phyloP scores from a whole-genome alignment of 1,284 basidiomycete species.

The Ganoderma sinense region DNA sequence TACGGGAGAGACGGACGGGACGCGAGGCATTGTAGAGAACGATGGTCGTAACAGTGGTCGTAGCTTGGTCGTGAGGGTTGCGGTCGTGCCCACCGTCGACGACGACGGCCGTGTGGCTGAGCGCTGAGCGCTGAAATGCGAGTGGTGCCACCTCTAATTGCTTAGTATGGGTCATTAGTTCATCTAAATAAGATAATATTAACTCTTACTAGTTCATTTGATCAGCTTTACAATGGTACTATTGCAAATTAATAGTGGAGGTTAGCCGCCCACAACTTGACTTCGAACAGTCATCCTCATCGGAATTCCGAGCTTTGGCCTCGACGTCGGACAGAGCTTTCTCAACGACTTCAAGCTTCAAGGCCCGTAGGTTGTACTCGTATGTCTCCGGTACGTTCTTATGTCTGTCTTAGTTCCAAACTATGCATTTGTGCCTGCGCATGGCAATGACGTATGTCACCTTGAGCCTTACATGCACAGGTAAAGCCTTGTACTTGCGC shows the following conservation, averaged over 20 bases:
- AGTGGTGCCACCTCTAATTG: slow-evolving; percentile 6
- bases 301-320: not conserved
- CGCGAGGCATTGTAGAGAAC: slow-evolving; percentile 58
- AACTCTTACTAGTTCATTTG: not conserved
- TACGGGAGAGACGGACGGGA: slow-evolving; percentile 70
- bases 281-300: not conserved
- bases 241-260: not conserved
- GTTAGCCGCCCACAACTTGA: not conserved
- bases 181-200: too few relatives aligned
- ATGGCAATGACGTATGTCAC: not conserved
- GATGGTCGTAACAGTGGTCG: not conserved
- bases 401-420: too few relatives aligned
- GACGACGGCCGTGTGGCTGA: not conserved
- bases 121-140: not conserved
- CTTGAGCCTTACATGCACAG: not conserved
- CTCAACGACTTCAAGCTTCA: not conserved
- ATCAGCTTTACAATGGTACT: not conserved
- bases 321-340: not conserved
- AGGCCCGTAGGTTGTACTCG: too few relatives aligned
- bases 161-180: not conserved
- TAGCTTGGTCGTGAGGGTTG: not conserved
- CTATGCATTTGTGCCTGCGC: not conserved
- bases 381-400: too few relatives aligned
- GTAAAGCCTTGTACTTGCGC: not conserved
- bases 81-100: slow-evolving; percentile 3